These are phyloP conservation scores for Baorangia bicolor DNA, from an alignment of 768 basidiomycete genomes.

Conservation along the genomic window DNA sequence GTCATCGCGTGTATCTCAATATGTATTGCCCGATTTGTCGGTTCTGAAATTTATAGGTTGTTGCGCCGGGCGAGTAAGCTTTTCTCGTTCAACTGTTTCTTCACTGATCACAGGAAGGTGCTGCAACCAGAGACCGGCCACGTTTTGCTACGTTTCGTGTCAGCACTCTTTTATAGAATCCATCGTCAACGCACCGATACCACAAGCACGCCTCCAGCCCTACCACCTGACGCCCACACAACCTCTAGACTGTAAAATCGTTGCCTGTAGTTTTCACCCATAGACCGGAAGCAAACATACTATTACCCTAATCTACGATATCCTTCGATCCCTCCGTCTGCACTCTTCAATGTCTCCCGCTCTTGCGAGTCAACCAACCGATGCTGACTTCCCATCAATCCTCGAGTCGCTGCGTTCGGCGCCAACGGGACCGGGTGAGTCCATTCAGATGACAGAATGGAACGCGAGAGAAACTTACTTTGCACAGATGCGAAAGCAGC, in stretches of 20 bases:
- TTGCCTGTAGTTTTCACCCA: constrained; percentile 6
- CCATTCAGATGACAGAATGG: neutral
- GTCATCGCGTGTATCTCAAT: neutral
- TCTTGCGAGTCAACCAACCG: constrained; percentile 44
- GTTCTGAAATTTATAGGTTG: neutral
- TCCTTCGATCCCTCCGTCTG: constrained; percentile 13
- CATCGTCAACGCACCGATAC: constrained; percentile 7
- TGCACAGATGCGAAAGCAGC: constrained; percentile 79
- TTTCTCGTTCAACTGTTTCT: neutral
- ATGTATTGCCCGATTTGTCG: constrained; percentile 6
- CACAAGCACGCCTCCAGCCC: constrained; percentile 4
- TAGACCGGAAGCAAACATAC: constrained; percentile 22
- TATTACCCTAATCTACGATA: constrained; percentile 22
- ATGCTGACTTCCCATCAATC: constrained; percentile 43
- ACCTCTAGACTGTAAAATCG: constrained; percentile 17
- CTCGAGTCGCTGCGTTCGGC: constrained; percentile 52
- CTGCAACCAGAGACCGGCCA: neutral
- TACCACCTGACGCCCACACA: neutral
- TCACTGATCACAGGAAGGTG: neutral
- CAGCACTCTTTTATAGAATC: neutral
- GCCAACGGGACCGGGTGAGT: constrained; percentile 60
- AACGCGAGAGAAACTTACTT: constrained; percentile 3
- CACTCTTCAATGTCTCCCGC: constrained; percentile 50
- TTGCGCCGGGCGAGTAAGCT: neutral
- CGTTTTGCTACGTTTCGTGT: neutral